These are phyloP conservation scores for Magnusiomyces magnusii DNA, from an alignment of 1,139 yeast genomes.

Conservation along the genomic window DNA sequence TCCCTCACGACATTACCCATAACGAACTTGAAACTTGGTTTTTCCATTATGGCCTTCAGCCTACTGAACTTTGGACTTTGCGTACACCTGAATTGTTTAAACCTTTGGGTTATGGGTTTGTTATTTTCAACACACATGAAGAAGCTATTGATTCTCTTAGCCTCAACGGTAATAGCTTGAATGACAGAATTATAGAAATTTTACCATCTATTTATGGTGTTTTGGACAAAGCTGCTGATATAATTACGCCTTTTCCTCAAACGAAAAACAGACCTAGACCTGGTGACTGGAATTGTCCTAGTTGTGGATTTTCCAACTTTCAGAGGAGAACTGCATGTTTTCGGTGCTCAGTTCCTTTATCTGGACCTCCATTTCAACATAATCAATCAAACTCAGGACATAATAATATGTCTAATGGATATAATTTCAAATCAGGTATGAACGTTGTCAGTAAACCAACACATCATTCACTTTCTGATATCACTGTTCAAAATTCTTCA, in stretches of 20 bases:
- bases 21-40: slow-evolving; percentile 90
- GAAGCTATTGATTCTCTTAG: slow-evolving; percentile 68
- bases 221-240: slow-evolving; percentile 72
- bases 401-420: slow-evolving; percentile 4
- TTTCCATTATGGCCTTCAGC: slow-evolving; percentile 76
- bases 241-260: slow-evolving; percentile 77
- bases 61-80: slow-evolving; percentile 85
- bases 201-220: slow-evolving; percentile 78
- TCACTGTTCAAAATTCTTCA: background rate
- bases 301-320: slow-evolving; percentile 92
- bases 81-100: slow-evolving; percentile 48
- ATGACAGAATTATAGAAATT: slow-evolving; percentile 71
- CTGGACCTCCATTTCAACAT: background rate
- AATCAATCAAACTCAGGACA: background rate
- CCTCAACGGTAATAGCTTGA: slow-evolving; percentile 71
- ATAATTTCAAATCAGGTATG: background rate
- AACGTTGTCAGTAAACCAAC: background rate
- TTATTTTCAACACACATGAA: slow-evolving; percentile 75
- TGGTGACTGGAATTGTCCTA: slow-evolving; percentile 97
- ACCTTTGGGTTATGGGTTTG: slow-evolving; percentile 65
- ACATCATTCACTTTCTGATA: background rate
- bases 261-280: slow-evolving; percentile 90
- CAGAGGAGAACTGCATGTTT: slow-evolving; percentile 94
- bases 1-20: slow-evolving; percentile 83
- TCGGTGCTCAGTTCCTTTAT: slow-evolving; percentile 84